These are phyloP conservation scores for Panicum hallii DNA, from an alignment of 202 grass and related monocot species.

Conservation along the genomic window DNA sequence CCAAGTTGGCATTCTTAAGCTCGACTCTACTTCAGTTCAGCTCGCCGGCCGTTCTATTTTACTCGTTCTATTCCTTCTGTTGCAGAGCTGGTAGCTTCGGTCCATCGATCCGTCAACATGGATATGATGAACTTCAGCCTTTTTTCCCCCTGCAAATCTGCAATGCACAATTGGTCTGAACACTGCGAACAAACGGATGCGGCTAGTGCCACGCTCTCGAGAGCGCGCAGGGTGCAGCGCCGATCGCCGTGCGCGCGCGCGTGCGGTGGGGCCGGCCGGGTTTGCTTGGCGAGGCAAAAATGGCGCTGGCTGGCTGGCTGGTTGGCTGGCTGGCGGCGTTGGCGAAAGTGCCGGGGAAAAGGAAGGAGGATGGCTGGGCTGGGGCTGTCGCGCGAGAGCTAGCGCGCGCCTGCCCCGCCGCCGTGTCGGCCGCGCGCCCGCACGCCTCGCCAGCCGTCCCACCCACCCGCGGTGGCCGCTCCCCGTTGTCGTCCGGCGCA, in stretches of 20 bases:
- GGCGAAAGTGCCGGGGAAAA: conserved; percentile 33
- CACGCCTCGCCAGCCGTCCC: background rate
- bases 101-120: background rate
- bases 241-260: background rate
- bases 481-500: conserved; percentile 20
- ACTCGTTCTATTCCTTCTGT: background rate
- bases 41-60: background rate
- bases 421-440: conserved; percentile 41
- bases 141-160: too few species aligned
- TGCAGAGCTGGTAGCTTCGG: background rate
- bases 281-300: conserved; percentile 38
- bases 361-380: background rate
- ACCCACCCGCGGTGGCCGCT: background rate
- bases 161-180: background rate
- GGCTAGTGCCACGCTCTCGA: conserved; percentile 1
- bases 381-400: too few species aligned
- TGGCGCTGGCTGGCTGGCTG: background rate
- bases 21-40: background rate
- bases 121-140: background rate
- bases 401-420: conserved; percentile 46
- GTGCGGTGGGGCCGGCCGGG: background rate
- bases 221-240: background rate
- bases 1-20: conserved; percentile 60
- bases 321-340: background rate
- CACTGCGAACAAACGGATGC: conserved; percentile 19